Evolutionary conservation across 2,329 filamentous ascomycete genomes (phyloP), one percentile per base, ranked within the genome.

Genomic region (Botrytis medusae): DNA sequence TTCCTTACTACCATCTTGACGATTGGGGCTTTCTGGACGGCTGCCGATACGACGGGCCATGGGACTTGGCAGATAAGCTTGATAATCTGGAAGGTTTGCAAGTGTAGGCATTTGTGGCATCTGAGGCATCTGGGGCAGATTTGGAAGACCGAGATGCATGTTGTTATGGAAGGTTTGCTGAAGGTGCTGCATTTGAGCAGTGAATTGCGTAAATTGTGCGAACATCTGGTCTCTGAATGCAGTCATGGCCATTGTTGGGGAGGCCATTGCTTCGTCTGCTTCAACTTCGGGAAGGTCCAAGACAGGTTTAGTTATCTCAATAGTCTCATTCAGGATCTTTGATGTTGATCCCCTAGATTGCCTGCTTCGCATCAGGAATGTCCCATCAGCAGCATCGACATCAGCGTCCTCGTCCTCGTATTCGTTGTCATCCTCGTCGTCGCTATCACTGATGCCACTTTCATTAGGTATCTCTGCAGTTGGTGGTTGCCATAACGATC

Each of bases 201-300:
- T 69, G 22, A 72, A 48, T 46, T 70, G 92, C 29, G 90, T 69
- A 18, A 72, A 48, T 46, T 70, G 92, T 29, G 90, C 87, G 40
- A 90, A 86, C 32, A 95, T 83, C 73, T 95, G 92, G 72, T 94
- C 92, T 78, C 91, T 90, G 83, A 93, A 88, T 22, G 91, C 92
- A 67, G 89, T 86, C 79, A 93, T 88, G 64, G 91, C 88, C 7
- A 89, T 88, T 5, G 87, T 85, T 3, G 90, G 88, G 2, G 89
- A 88, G 29, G 86, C 85, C 57, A 77, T 74, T 16, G 77, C 79
- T 68, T 64, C 76, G 3, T 74, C 69, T 48, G 73, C 42, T 42
- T 62, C 74, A 54, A 78, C 48, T 34, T 73, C 68, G 32, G 77
- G 76, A 22, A 80, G 69, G 16, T 79, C 78, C n/a, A 80, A 48